Conservation (phyloP, 306 rosid species). For the Dalbergia cochinchinensis region DNA sequence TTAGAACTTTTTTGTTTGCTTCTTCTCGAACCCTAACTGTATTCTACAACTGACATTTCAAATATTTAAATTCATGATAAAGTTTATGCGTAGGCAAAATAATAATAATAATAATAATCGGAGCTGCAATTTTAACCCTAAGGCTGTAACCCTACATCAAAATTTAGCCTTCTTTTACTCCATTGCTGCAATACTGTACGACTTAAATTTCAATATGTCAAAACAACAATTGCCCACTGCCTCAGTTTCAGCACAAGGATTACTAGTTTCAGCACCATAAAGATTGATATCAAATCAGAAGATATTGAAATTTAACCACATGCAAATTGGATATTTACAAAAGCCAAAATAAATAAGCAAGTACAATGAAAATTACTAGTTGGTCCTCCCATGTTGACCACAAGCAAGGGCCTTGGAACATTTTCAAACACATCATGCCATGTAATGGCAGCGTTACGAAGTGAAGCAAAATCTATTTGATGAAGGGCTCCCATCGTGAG, state of each 20-base stretch:
- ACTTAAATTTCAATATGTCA: conserved; percentile 4
- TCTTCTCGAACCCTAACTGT: neutral
- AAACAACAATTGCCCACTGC: neutral
- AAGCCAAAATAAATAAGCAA: conserved; percentile 18
- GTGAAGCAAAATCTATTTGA: conserved; percentile 83
- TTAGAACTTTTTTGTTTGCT: neutral
- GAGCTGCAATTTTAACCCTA: neutral
- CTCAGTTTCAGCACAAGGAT: too few species aligned
- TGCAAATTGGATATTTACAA: conserved; percentile 28
- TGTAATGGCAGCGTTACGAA: conserved; percentile 79
- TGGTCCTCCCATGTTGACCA: conserved; percentile 87
- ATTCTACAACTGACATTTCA: neutral
- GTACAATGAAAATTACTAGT: conserved; percentile 62
- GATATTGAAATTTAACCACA: conserved; percentile 27
- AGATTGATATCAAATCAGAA: conserved; percentile 1
- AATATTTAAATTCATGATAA: conserved; percentile 21
- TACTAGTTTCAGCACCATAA: neutral
- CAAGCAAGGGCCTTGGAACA: conserved; percentile 85
- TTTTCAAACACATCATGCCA: conserved; percentile 90
- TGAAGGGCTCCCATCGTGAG: conserved; percentile 88
- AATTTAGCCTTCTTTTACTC: neutral
- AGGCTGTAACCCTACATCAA: neutral
- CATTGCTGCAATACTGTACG: neutral
- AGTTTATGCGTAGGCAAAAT: neutral
- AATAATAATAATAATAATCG: too few species aligned